These are phyloP conservation scores for Chionographis japonica DNA, from an alignment of 106 monocot genomes.

Conservation along the genomic window DNA sequence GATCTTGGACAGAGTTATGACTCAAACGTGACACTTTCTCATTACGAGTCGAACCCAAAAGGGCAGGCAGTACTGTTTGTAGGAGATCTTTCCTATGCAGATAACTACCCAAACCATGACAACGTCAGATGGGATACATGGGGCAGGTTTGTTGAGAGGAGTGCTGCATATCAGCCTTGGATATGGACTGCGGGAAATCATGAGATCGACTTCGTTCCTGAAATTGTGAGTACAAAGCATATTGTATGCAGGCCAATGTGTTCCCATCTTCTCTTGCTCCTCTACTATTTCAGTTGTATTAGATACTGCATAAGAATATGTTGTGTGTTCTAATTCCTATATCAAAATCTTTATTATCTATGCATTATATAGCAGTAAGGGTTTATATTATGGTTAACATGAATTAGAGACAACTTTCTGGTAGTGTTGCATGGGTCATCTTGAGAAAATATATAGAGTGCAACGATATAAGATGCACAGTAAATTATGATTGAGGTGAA, in stretches of 20 bases:
- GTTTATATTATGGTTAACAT: neutral
- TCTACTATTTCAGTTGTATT: no score
- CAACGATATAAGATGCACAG: no score
- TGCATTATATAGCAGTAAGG: neutral
- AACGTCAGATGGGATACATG: constrained; percentile 88
- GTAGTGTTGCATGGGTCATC: no score
- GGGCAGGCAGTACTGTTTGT: constrained; percentile 68
- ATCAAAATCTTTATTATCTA: no score
- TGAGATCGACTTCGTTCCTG: constrained; percentile 80
- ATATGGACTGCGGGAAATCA: constrained; percentile 92
- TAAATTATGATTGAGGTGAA: no score
- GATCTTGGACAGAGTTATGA: constrained; percentile 82
- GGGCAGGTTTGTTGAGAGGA: constrained; percentile 82
- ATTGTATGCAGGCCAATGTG: neutral
- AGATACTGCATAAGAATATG: no score
- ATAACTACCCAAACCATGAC: constrained; percentile 64
- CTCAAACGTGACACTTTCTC: constrained; percentile 62
- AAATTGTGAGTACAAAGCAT: constrained; percentile 39
- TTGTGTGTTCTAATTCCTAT: no score
- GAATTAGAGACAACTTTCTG: no score
- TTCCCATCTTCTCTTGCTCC: no score
- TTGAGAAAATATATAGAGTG: no score
- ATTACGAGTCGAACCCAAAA: constrained; percentile 57
- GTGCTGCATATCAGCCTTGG: constrained; percentile 76
- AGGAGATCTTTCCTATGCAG: constrained; percentile 80